Evolutionary conservation across 768 basidiomycete genomes (phyloP).

Genomic region (Neoboletus brunneissimus): DNA sequence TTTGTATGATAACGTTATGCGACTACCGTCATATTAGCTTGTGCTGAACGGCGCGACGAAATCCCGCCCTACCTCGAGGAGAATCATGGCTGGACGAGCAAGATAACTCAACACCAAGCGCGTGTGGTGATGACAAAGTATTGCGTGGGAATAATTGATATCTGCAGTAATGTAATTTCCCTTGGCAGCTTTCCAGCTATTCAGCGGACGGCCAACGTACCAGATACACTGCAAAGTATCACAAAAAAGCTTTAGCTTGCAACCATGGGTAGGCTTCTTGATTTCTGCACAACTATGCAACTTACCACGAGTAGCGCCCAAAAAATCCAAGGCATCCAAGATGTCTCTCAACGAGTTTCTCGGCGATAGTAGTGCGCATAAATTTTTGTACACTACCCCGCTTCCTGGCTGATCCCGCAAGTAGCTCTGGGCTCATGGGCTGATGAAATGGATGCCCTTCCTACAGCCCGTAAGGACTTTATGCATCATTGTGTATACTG

Average conservation of each 20-base stretch:
- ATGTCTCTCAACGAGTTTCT: slow-evolving; percentile 92
- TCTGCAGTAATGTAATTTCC: slow-evolving; percentile 20
- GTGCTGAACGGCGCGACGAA: neutral
- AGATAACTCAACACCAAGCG: neutral
- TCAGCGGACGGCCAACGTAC: slow-evolving; percentile 4
- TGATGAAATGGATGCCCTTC: slow-evolving; percentile 94
- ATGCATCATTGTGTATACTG: slow-evolving; percentile 3
- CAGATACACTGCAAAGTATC: slow-evolving; percentile 11
- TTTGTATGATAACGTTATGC: slow-evolving; percentile 91
- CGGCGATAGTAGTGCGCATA: slow-evolving; percentile 69
- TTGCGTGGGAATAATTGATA: slow-evolving; percentile 30
- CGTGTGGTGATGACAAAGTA: slow-evolving; percentile 14
- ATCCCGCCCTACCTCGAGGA: slow-evolving; percentile 63
- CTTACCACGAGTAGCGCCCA: slow-evolving; percentile 59
- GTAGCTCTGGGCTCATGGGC: slow-evolving; percentile 94
- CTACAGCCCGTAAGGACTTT: slow-evolving; percentile 79
- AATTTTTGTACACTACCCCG: slow-evolving; percentile 12
- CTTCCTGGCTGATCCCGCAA: slow-evolving; percentile 15
- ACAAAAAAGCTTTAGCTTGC: slow-evolving; percentile 11
- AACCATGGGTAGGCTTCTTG: slow-evolving; percentile 27
- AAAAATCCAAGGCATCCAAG: slow-evolving; percentile 82
- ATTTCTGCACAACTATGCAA: neutral
- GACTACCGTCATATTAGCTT: slow-evolving; percentile 46
- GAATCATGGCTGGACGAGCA: slow-evolving; percentile 55
- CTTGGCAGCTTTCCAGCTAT: slow-evolving; percentile 19